Evolutionary conservation across 306 rosid species (phyloP).

Genomic region (Castanea sativa): DNA sequence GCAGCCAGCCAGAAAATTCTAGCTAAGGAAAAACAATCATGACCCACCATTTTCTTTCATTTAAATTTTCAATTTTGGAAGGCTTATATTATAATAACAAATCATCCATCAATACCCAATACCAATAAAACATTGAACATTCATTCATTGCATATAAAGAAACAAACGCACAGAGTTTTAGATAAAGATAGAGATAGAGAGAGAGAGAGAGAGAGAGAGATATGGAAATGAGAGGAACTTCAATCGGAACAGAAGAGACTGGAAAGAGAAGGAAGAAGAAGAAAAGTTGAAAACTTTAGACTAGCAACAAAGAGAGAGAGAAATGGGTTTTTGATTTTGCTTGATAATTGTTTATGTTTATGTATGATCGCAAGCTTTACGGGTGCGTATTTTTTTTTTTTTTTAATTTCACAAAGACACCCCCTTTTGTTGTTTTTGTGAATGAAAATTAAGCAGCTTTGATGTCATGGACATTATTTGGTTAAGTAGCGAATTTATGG

Average conservation of each 20-base stretch:
- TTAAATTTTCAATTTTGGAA: conserved; percentile 16
- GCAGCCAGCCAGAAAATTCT: conserved; percentile 43
- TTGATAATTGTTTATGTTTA: conserved; percentile 4
- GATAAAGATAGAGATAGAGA: not conserved
- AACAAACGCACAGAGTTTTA: not conserved
- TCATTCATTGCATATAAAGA: not conserved
- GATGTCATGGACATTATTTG: conserved; percentile 1
- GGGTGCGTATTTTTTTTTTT: not conserved
- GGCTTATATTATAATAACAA: conserved; percentile 12
- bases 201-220: not conserved
- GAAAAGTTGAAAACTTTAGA: conserved; percentile 24
- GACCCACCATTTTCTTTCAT: conserved; percentile 45
- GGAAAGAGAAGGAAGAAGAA: conserved; percentile 24
- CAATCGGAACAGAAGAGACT: conserved; percentile 19
- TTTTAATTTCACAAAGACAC: not conserved
- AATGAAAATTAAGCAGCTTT: not conserved
- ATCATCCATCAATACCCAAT: conserved; percentile 28
- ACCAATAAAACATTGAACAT: conserved; percentile 13
- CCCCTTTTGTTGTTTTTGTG: not conserved
- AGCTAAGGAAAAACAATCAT: conserved; percentile 34
- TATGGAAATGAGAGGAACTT: conserved; percentile 20
- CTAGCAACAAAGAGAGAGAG: not conserved
- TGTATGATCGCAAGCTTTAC: conserved; percentile 1
- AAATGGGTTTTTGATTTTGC: conserved; percentile 21
- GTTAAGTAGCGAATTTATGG: not conserved